A percentile compares a stretch with the other conserved stretches of the same genome.
Evolutionary conservation across 495 filamentous ascomycete genomes (phyloP).

Genomic region (Sabuloglossum arenarium): DNA sequence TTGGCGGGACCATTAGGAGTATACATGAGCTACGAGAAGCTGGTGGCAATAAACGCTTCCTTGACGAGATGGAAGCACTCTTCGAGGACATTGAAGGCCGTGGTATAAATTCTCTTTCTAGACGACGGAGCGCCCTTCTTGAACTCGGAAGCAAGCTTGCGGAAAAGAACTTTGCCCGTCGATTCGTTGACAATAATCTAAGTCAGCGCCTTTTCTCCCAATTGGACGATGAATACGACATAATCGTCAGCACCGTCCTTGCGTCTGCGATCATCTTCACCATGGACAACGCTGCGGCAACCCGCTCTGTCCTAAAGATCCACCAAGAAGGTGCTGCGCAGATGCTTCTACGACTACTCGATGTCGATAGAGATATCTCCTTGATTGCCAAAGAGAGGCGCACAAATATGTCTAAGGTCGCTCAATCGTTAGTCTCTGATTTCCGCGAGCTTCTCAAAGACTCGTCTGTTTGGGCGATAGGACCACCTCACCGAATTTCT

Average conservation of each 20-base stretch:
- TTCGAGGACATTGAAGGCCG: constrained; percentile 61
- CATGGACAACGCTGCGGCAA: constrained; percentile 25
- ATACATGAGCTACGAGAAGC: constrained; percentile 81
- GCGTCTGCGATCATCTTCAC: constrained; percentile 33
- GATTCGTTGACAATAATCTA: constrained; percentile 57
- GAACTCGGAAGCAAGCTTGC: constrained; percentile 56
- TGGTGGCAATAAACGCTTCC: constrained; percentile 64
- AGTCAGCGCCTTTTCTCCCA: constrained; percentile 41
- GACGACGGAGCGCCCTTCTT: constrained; percentile 31
- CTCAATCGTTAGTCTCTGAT: constrained; percentile 28
- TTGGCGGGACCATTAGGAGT: constrained; percentile 43
- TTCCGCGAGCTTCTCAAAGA: constrained; percentile 28
- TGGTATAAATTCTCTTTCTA: constrained; percentile 22
- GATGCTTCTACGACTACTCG: constrained; percentile 33
- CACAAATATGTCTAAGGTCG: constrained; percentile 46
- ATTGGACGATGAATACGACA: constrained; percentile 26
- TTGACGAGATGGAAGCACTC: constrained; percentile 60
- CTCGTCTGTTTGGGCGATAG: constrained; percentile 33
- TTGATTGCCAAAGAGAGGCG: constrained; percentile 36
- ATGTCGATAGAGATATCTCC: constrained; percentile 27
- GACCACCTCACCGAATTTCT: constrained; percentile 30
- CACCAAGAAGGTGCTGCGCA: constrained; percentile 24
- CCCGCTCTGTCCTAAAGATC: constrained; percentile 29
- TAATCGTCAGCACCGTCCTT: constrained; percentile 35
- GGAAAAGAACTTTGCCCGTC: constrained; percentile 40